These are phyloP conservation scores for Drechslerella stenobrocha DNA, from an alignment of 2,329 filamentous ascomycete species.

Conservation along the genomic window DNA sequence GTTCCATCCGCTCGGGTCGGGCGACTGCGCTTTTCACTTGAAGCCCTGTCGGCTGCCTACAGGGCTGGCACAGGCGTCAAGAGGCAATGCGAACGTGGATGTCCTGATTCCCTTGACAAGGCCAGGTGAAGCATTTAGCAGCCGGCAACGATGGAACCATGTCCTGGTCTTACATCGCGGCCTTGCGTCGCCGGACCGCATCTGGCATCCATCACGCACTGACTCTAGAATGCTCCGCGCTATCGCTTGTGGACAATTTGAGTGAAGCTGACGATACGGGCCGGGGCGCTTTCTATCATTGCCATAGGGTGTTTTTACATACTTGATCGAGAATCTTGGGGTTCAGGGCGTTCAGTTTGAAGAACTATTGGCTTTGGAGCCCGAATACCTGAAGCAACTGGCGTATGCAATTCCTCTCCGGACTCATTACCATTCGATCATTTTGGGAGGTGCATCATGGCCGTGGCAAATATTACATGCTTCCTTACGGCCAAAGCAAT, in stretches of 20 bases:
- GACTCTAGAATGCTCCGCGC: constrained; percentile 19
- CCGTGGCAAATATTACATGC: not conserved
- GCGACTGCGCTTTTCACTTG: constrained; percentile 22
- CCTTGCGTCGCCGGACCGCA: constrained; percentile 11
- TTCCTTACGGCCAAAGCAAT: not conserved
- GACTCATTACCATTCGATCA: too few relatives aligned
- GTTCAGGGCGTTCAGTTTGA: constrained; percentile 95
- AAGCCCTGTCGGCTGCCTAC: constrained; percentile 16
- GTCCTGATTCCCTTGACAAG: constrained; percentile 8
- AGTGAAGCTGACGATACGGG: constrained; percentile 20
- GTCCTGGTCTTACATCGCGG: constrained; percentile 4
- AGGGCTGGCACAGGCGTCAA: constrained; percentile 37
- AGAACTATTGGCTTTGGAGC: constrained; percentile 86
- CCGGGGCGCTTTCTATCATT: constrained; percentile 11
- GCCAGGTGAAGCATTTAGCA: constrained; percentile 21
- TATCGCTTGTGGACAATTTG: not conserved
- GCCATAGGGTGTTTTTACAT: constrained; percentile 87
- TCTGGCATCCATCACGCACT: constrained; percentile 16
- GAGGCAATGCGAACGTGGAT: not conserved
- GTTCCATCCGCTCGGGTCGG: constrained; percentile 26
- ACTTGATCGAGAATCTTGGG: constrained; percentile 86
- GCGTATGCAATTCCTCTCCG: constrained; percentile 55
- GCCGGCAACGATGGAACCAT: constrained; percentile 6
- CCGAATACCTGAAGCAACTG: constrained; percentile 70
- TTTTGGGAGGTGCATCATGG: not conserved